Conservation (phyloP, 179 eudicot species). For the Spergularia azorica region DNA sequence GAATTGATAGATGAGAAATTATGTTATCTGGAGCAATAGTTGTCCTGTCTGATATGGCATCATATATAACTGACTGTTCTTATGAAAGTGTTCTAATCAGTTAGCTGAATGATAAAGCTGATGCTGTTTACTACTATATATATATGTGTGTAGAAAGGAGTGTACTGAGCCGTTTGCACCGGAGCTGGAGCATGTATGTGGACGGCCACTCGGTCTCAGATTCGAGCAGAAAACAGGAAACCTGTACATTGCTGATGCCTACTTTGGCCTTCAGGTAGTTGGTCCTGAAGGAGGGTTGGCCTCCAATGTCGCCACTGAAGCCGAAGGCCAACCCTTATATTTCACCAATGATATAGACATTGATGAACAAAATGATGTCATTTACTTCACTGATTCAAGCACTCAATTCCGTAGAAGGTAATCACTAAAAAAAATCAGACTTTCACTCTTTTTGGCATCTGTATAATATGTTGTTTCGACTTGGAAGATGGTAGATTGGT, state of each 20-base stretch:
- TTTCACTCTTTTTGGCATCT: too few species aligned
- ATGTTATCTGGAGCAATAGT: too few species aligned
- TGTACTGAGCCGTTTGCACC: slow-evolving; percentile 70
- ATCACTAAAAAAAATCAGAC: background rate
- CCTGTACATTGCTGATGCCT: slow-evolving; percentile 58
- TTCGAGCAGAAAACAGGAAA: slow-evolving; percentile 51
- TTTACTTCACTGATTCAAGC: slow-evolving; percentile 58
- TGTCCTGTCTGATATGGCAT: background rate
- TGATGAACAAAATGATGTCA: slow-evolving; percentile 41
- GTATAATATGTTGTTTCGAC: too few species aligned
- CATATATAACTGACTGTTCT: too few species aligned
- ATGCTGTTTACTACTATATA: background rate
- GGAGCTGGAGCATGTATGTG: slow-evolving; percentile 56
- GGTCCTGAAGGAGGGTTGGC: slow-evolving; percentile 58
- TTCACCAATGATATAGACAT: slow-evolving; percentile 59
- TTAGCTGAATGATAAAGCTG: too few species aligned
- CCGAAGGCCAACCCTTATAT: slow-evolving; percentile 36
- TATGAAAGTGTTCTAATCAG: background rate
- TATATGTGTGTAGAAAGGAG: slow-evolving; percentile 39
- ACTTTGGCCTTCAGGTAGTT: slow-evolving; percentile 51
- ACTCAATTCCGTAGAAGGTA: slow-evolving; percentile 39
- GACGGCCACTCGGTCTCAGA: slow-evolving; percentile 57
- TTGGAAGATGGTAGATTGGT: too few species aligned
- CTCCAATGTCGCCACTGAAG: slow-evolving; percentile 33
- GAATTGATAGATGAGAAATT: too few species aligned